These are phyloP conservation scores for Tilletia horrida DNA, from an alignment of 1,284 basidiomycete species.

Conservation along the genomic window DNA sequence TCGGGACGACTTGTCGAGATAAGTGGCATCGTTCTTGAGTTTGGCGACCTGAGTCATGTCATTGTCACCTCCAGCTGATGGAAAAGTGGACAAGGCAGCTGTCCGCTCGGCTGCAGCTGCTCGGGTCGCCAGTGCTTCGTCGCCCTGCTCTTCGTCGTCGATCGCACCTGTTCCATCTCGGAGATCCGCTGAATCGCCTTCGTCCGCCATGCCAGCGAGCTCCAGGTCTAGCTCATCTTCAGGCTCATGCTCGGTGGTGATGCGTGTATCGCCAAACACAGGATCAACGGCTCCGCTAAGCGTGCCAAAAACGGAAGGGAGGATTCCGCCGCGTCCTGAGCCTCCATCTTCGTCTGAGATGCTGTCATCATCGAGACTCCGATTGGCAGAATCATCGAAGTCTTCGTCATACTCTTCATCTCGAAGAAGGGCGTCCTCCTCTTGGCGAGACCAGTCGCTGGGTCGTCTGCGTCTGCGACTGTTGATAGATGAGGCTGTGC, in stretches of 20 bases:
- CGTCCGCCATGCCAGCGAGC: conserved; percentile 31
- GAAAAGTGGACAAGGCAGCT: background rate
- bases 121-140: background rate
- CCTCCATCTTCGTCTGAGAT: conserved; percentile 44
- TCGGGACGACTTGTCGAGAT: conserved; percentile 46
- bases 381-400: conserved; percentile 25
- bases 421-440: background rate
- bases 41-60: conserved; percentile 6
- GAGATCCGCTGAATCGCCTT: conserved; percentile 8
- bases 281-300: conserved; percentile 45
- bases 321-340: conserved; percentile 35
- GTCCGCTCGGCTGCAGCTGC: background rate
- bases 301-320: conserved; percentile 49
- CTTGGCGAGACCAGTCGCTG: conserved; percentile 20
- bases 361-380: conserved; percentile 20
- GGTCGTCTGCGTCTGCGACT: conserved; percentile 25
- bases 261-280: conserved; percentile 49
- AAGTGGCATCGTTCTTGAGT: conserved; percentile 32
- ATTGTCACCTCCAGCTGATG: conserved; percentile 8
- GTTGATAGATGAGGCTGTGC: conserved; percentile 29
- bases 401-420: conserved; percentile 26
- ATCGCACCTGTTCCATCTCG: conserved; percentile 2
- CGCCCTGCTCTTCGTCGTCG: conserved; percentile 26
- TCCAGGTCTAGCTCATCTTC: conserved; percentile 46
- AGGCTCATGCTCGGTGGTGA: conserved; percentile 38